Percentiles rank a stretch among this genome's conserved stretches.
Conservation (phyloP, 495 filamentous ascomycete species). For the Neurospora intermedia region DNA sequence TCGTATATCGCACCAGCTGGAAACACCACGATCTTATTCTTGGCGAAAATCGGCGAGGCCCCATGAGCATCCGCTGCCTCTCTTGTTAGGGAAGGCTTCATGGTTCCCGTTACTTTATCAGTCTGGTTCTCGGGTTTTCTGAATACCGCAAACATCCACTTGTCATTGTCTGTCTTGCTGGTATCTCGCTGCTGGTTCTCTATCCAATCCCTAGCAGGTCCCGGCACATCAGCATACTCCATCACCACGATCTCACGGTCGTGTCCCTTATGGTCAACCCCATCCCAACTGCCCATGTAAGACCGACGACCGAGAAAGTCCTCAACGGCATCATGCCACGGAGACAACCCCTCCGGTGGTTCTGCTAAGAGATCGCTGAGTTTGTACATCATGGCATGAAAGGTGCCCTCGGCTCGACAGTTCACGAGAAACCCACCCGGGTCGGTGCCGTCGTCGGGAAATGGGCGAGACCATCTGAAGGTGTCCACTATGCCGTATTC, state of each 20-base stretch:
- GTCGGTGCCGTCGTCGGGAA: constrained; percentile 22
- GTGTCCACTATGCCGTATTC: constrained; percentile 21
- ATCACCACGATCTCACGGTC: constrained; percentile 24
- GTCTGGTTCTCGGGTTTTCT: constrained; percentile 17
- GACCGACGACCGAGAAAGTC: constrained; percentile 11
- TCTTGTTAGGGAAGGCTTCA: constrained; percentile 6
- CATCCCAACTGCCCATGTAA: constrained; percentile 23
- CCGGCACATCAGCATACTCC: constrained; percentile 24
- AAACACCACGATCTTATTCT: constrained; percentile 27
- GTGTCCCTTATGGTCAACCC: constrained; percentile 22
- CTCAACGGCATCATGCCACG: constrained; percentile 19
- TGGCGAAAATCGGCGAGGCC: constrained; percentile 5
- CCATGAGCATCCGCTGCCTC: background rate
- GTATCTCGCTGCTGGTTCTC: constrained; percentile 19
- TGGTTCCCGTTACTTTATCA: constrained; percentile 8
- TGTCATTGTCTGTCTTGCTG: constrained; percentile 7
- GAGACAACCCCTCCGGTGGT: constrained; percentile 14
- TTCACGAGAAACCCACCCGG: constrained; percentile 19
- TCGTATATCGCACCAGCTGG: constrained; percentile 23
- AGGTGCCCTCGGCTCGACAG: constrained; percentile 14
- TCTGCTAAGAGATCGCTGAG: constrained; percentile 13
- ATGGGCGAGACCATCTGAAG: constrained; percentile 23
- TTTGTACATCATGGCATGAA: constrained; percentile 23
- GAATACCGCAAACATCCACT: constrained; percentile 21
- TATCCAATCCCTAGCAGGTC: constrained; percentile 18